Evolutionary conservation across 345 rosid species (phyloP).

Genomic region (Trapa incisa): DNA sequence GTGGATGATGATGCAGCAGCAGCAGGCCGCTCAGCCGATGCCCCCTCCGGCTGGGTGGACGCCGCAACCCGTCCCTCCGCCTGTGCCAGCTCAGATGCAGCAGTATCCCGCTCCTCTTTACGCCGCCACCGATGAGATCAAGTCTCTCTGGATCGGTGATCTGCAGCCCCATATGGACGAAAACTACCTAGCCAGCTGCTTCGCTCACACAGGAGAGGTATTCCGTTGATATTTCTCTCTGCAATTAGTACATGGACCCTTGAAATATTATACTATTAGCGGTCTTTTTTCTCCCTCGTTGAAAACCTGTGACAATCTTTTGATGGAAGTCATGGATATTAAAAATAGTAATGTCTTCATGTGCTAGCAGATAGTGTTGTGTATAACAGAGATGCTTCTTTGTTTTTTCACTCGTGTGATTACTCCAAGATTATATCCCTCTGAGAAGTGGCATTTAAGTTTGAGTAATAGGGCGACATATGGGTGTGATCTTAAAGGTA

Average conservation of each 20-base stretch:
- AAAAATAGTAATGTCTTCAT: neutral
- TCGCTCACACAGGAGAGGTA: constrained; percentile 58
- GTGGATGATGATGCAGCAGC: constrained; percentile 55
- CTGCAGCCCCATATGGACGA: constrained; percentile 93
- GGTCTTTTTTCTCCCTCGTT: neutral
- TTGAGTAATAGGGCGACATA: too few species aligned
- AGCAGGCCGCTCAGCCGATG: constrained; percentile 26
- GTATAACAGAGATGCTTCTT: neutral
- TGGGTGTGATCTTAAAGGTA: too few species aligned
- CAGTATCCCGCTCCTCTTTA: constrained; percentile 9
- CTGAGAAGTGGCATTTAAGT: neutral
- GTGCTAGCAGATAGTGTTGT: neutral
- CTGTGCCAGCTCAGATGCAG: constrained; percentile 21
- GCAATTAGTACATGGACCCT: neutral
- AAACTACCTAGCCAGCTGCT: constrained; percentile 47
- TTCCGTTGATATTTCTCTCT: constrained; percentile 1
- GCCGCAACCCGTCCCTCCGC: constrained; percentile 59
- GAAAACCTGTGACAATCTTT: neutral
- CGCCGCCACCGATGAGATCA: constrained; percentile 10
- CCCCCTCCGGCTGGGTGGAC: constrained; percentile 78
- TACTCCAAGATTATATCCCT: neutral
- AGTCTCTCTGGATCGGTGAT: constrained; percentile 89
- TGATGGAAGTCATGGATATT: neutral
- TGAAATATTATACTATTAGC: neutral
- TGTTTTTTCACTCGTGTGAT: neutral